Base-by-base conservation (phyloP, 148 eudicot species). In the Hydrangea macrophylla region DNA sequence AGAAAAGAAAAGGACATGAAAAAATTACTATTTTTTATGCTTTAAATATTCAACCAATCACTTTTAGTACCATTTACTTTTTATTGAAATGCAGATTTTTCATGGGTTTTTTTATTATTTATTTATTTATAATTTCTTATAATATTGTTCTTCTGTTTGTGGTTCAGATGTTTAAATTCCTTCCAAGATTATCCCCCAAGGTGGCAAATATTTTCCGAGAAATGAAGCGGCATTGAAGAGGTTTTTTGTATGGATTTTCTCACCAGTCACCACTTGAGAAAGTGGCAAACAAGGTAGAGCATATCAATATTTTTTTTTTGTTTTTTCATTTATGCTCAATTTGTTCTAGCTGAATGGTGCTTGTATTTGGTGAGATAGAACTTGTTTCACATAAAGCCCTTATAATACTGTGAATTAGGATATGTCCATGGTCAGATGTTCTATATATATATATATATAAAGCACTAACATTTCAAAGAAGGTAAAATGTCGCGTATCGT, bases 161-260 rank as follows among this genome's bases (percentile, higher is more conserved):
- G 56, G 28, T 71, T 71, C 92, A 94, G 99, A 9, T 94, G 80
- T 94, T 91, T 78, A 94, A 89, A 66, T 91, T 71, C 79, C 92
- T 94, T 62, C 99, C 99, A 48, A 78, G 93, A 68, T 79, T 94
- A 63, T 88, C 91, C 36, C 91, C 97, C 1, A 85, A 76, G 79
- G 93, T 87, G 73, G 55, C 84, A 11, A 91, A 73, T 55, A 88
- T 88, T 51, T 82, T 94, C 87, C 85, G 72, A 56, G 92, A 89
- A 78, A 87, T 91, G 91, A 81, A 70, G 82, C 86, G 92, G 72
- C 96, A 91, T 67, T 85, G 73, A 79, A 32, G 56, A 70, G 57
- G 67, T 48, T 30, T 35, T 36, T 54, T 60, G 53, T 48, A 28
- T 28, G 22, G 65, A 58, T 60, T 71, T 39, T 65, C 32, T 39